phyloP scores from a whole-genome alignment of 495 filamentous ascomycete genomes.

The Lepidopterella palustris region DNA sequence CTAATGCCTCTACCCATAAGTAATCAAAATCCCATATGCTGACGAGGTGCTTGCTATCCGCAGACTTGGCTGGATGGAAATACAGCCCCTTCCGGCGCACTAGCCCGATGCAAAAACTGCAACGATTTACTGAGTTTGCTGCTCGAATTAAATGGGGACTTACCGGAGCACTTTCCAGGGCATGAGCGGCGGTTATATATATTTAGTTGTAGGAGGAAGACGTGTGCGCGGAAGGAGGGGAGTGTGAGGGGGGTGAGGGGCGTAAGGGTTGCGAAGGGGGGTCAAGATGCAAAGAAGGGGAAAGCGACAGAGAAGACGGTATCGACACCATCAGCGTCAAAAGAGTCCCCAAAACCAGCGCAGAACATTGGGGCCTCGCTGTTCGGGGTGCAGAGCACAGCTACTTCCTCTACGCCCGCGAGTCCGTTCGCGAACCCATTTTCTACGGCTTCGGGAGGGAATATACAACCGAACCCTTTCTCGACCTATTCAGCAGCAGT shows the following conservation, averaged over 20 bases:
- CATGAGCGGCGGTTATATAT: conserved; percentile 85
- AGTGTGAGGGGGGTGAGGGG: conserved; percentile 67
- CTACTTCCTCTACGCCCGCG: conserved; percentile 1
- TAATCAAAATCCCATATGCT: not conserved
- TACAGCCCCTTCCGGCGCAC: conserved; percentile 64
- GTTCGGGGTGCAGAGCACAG: conserved; percentile 23
- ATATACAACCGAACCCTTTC: conserved; percentile 43
- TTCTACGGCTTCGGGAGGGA: conserved; percentile 33
- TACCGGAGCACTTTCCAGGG: conserved; percentile 75
- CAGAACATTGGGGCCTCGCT: conserved; percentile 34
- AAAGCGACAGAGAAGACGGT: conserved; percentile 33
- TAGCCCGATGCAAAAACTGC: conserved; percentile 86
- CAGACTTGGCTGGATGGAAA: conserved; percentile 74
- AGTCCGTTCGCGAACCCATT: conserved; percentile 43
- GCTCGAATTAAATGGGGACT: conserved; percentile 84
- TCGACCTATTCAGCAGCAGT: conserved; percentile 19
- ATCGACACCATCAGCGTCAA: conserved; percentile 7
- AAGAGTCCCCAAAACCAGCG: conserved; percentile 22
- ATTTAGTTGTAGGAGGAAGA: conserved; percentile 68
- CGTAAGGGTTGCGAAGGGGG: conserved; percentile 44
- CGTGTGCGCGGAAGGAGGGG: conserved; percentile 77
- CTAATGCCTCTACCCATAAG: not conserved
- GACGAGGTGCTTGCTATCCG: not conserved
- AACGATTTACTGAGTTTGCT: conserved; percentile 75
- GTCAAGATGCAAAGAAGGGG: conserved; percentile 13